Conservation (phyloP, 2,329 filamentous ascomycete genomes). For the Metarhizium guizhouense region DNA sequence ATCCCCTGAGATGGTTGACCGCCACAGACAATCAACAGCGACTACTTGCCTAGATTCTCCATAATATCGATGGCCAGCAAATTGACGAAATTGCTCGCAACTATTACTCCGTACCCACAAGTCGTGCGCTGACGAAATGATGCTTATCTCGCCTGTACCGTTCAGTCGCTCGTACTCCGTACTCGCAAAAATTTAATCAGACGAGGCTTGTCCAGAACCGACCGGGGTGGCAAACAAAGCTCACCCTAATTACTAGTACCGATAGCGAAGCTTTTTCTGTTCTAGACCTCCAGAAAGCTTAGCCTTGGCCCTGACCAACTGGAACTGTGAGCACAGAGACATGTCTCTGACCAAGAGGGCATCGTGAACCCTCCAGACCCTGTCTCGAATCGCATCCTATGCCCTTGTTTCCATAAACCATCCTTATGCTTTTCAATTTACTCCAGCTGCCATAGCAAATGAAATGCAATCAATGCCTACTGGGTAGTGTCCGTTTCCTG, state of each 20-base stretch:
- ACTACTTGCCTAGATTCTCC: neutral
- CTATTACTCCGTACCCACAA: no score
- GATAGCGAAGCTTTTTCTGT: constrained; percentile 1
- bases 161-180: neutral
- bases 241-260: neutral
- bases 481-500: no score
- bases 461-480: no score
- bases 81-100: no score
- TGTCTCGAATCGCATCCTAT: no score
- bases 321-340: neutral
- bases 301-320: neutral
- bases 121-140: neutral
- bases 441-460: no score
- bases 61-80: no score
- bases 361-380: no score
- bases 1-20: no score
- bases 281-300: constrained; percentile 2
- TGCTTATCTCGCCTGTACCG: neutral
- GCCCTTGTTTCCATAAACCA: no score
- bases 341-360: neutral
- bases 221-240: neutral
- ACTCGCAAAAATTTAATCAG: neutral
- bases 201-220: neutral
- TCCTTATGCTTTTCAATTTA: no score
- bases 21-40: neutral